Percentiles rank a stretch among this genome's conserved stretches.
Conservation (phyloP, 202 grass and related monocot species). For the Carex sylvatica region DNA sequence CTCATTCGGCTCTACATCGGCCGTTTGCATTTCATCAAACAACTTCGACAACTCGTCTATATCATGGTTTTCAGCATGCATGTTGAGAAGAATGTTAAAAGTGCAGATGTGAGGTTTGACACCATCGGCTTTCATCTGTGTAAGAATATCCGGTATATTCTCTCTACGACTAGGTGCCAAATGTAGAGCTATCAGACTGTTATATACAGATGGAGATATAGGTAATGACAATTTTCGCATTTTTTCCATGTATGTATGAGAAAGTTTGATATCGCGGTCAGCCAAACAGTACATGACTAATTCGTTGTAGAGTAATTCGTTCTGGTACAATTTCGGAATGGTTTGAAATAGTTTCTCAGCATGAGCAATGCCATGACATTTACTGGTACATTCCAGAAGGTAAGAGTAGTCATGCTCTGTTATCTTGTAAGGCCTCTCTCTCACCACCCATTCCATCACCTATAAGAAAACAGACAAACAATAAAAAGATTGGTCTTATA, state of each 20-base stretch:
- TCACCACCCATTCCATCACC: constrained; percentile 94
- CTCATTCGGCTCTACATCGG: constrained; percentile 73
- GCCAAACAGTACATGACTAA: constrained; percentile 71
- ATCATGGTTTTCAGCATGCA: constrained; percentile 63
- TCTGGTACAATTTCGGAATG: constrained; percentile 51
- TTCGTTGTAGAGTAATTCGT: constrained; percentile 64
- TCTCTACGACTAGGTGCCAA: constrained; percentile 66
- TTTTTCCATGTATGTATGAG: constrained; percentile 71
- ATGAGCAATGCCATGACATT: constrained; percentile 75
- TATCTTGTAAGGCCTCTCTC: constrained; percentile 89
- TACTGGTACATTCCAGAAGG: constrained; percentile 81
- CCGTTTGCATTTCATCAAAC: constrained; percentile 72
- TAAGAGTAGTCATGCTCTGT: constrained; percentile 83
- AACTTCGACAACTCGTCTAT: constrained; percentile 64
- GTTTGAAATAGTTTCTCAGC: constrained; percentile 66
- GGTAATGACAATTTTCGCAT: constrained; percentile 62
- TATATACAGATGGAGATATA: constrained; percentile 61
- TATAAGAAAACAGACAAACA: constrained; percentile 5
- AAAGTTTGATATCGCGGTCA: constrained; percentile 61
- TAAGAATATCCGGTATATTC: constrained; percentile 61
- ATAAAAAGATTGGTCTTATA: too few relatives aligned
- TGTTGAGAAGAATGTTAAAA: constrained; percentile 78
- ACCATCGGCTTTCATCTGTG: constrained; percentile 71
- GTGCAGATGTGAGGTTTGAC: constrained; percentile 56
- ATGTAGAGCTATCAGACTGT: constrained; percentile 78